Percentiles rank a stretch among this genome's conserved stretches.
Evolutionary conservation across 2,329 filamentous ascomycete genomes (phyloP).

Genomic region (Graphilbum sp.): DNA sequence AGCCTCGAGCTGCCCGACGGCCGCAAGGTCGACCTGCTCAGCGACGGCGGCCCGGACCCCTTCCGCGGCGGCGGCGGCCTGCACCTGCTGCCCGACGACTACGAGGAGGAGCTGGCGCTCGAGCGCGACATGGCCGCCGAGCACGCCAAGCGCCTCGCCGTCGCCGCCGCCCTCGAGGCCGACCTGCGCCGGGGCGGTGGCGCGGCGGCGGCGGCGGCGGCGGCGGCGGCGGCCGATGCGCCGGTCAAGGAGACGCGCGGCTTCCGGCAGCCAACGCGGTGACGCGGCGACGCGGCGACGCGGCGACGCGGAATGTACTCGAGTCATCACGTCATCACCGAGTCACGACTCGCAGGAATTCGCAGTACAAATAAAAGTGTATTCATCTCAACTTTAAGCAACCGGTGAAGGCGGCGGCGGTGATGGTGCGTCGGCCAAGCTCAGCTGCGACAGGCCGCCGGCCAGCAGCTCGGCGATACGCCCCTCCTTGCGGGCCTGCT

Average conservation of each 20-base stretch:
- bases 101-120: conserved; percentile 19
- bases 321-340: no score
- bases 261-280: conserved; percentile 32
- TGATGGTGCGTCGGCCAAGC: no score
- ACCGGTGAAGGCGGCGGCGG: no score
- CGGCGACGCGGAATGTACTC: no score
- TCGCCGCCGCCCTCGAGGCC: neutral
- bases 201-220: neutral
- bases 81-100: conserved; percentile 8
- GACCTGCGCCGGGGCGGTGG: conserved; percentile 1
- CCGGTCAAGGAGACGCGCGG: conserved; percentile 19
- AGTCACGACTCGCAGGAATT: no score
- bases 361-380: no score
- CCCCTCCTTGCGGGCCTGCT: conserved; percentile 28
- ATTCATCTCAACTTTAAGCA: no score
- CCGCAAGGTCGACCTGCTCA: conserved; percentile 9
- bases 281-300: neutral
- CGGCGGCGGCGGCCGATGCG: neutral
- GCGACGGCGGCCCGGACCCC: conserved; percentile 9
- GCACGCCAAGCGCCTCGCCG: neutral
- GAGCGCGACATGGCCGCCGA: conserved; percentile 8
- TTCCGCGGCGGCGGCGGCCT: conserved; percentile 10
- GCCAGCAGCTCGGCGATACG: conserved; percentile 19
- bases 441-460: no score
- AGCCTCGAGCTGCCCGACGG: conserved; percentile 58